These are phyloP conservation scores for Soucietia sequanensis DNA, from an alignment of 805 yeast species.

Conservation along the genomic window DNA sequence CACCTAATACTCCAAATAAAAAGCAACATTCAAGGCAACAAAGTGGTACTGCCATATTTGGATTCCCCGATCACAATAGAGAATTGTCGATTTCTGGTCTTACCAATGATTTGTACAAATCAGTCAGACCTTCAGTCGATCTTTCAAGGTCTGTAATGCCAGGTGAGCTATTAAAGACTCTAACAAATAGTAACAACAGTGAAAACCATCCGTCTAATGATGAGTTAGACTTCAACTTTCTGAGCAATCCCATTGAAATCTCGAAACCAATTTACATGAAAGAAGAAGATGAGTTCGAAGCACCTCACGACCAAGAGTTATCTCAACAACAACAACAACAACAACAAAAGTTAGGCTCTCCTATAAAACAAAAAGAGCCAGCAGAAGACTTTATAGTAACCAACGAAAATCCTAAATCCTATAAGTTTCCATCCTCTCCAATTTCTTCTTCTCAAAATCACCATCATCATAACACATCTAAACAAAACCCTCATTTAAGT, in stretches of 20 bases:
- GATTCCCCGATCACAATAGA: conserved; percentile 62
- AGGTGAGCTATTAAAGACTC: conserved; percentile 28
- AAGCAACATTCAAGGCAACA: conserved; percentile 54
- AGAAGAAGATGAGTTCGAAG: conserved; percentile 28
- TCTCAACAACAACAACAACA: too few species aligned
- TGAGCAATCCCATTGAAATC: conserved; percentile 10
- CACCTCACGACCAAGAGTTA: conserved; percentile 9
- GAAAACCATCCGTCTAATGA: conserved; percentile 5
- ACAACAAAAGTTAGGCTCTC: conserved; percentile 5
- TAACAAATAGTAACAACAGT: conserved; percentile 5
- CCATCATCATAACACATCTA: too few species aligned
- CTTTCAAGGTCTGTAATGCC: conserved; percentile 33
- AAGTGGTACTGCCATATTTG: conserved; percentile 82
- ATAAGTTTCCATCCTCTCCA: conserved; percentile 53
- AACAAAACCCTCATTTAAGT: too few species aligned
- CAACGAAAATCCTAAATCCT: conserved; percentile 44
- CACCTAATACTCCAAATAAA: conserved; percentile 38
- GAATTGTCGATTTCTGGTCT: conserved; percentile 61
- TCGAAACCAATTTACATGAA: conserved; percentile 22
- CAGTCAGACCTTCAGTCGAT: conserved; percentile 19
- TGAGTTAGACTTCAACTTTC: conserved; percentile 13
- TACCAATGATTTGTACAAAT: conserved; percentile 18
- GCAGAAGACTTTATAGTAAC: conserved; percentile 48
- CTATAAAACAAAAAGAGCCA: conserved; percentile 4
- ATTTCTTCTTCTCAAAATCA: too few species aligned